A percentile compares a stretch with the other conserved stretches of the same genome.
Evolutionary conservation across 257 asterid species (phyloP).

Genomic region (Scutellaria baicalensis): DNA sequence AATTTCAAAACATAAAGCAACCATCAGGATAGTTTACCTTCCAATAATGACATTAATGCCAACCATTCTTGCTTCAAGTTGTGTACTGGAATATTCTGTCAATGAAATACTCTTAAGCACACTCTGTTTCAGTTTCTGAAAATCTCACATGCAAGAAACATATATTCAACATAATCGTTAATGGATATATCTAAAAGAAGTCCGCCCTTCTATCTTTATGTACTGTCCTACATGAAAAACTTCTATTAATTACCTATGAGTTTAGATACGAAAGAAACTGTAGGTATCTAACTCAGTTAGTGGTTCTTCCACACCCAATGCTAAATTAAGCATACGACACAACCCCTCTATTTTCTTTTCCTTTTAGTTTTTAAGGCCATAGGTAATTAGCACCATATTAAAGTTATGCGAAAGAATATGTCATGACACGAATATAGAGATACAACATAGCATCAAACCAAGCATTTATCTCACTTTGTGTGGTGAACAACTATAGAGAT

Average conservation of each 20-base stretch:
- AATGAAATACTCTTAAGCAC: slow-evolving; percentile 14
- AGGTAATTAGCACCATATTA: background rate
- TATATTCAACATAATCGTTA: background rate
- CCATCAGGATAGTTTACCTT: slow-evolving; percentile 33
- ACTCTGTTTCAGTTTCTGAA: slow-evolving; percentile 2
- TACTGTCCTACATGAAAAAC: background rate
- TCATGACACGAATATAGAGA: too few species aligned
- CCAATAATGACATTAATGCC: slow-evolving; percentile 74
- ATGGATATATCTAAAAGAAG: background rate
- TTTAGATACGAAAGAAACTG: background rate
- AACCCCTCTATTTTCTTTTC: background rate
- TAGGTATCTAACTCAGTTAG: background rate
- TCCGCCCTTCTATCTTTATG: background rate
- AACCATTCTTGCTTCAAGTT: slow-evolving; percentile 48
- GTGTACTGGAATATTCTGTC: slow-evolving; percentile 44
- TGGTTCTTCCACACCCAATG: background rate
- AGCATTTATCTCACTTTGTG: too few species aligned
- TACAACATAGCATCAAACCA: too few species aligned
- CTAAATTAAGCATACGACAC: background rate
- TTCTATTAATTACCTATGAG: background rate
- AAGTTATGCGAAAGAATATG: background rate
- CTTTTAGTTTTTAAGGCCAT: background rate
- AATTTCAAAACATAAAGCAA: background rate
- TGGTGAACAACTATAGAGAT: background rate
- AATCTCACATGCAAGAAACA: slow-evolving; percentile 2